phyloP scores from a whole-genome alignment of 257 asterid genomes.

The Solanum bulbocastanum region DNA sequence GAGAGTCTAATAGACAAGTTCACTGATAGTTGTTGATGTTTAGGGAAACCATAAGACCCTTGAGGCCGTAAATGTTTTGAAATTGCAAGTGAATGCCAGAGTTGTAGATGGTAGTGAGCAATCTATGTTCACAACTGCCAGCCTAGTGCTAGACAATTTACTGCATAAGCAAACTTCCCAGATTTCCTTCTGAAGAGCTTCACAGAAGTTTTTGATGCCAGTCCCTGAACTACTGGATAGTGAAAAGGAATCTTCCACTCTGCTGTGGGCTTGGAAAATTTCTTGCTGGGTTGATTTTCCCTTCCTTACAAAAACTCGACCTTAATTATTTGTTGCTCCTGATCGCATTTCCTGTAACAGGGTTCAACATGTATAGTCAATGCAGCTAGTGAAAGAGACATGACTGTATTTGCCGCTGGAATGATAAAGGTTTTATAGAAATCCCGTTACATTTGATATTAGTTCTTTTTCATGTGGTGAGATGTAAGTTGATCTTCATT shows the following conservation, averaged over 20 bases:
- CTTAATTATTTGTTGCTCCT: neutral
- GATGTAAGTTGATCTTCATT: constrained; percentile 9
- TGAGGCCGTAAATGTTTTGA: neutral
- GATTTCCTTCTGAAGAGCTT: neutral
- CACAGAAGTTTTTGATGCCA: neutral
- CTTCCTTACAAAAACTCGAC: neutral
- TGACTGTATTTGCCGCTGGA: constrained; percentile 93
- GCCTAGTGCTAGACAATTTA: neutral
- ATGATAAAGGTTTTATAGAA: constrained; percentile 67
- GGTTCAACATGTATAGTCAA: constrained; percentile 89
- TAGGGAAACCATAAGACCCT: neutral
- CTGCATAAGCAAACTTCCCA: neutral
- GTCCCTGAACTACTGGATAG: neutral
- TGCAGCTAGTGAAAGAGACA: constrained; percentile 94
- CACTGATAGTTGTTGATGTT: neutral
- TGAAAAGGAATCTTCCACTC: neutral
- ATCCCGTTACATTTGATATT: neutral
- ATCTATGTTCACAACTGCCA: neutral
- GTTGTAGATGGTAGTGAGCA: neutral
- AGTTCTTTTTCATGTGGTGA: constrained; percentile 2
- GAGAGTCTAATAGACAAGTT: neutral
- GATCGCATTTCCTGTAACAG: constrained; percentile 26
- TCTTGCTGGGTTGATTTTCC: neutral
- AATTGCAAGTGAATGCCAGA: neutral
- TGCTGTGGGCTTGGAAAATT: neutral